Evolutionary conservation across 106 monocot genomes (phyloP), one percentile per base, ranked within the genome.

Genomic region (Allium cepa): DNA sequence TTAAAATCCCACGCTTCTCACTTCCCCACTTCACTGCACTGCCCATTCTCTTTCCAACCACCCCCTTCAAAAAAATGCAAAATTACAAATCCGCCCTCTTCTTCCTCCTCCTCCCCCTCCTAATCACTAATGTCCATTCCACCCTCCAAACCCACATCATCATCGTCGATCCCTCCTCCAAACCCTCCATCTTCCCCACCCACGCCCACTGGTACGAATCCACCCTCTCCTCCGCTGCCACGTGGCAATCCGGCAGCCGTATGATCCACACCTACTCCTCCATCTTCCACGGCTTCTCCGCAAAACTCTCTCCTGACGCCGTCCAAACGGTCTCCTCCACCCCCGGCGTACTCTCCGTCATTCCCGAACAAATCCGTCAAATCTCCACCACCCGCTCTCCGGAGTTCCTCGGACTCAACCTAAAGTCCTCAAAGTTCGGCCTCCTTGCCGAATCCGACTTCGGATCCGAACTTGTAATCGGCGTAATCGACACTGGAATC

Each of bases 121-220:
- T 59, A 17, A n/a, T 46, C 47, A 5, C 72, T n/a, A 11, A 58
- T 11, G 47, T 74, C 71, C 10, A 52, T 26, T 28, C 16, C 17
- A 68, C 46, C 0, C 51, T 57, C 17, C 72, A 28, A 45, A 96
- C 96, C 2, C 88, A 82, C 92, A 92, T 97, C 71, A 69, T 97
- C 52, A 82, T 80, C n/a, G 80, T 97, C 28, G 88, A 97, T 70
- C 63, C 67, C 56, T 72, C 76, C 56, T 73, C 86, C 69, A 97
- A 92, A 71, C 92, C 97, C 8, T 78, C 86, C 66, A 50, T 84
- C 57, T 97, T 89, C 72, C 89, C 92, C 63, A 87, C 97, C 36
- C 97, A 92, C 80, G 15, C 63, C 64, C 84, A 89, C 84, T 97
- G 96, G 96, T 97, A 92, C 82, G 76, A 78, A 62, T 70, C 78